Percentiles rank a stretch among this genome's conserved stretches.
These are phyloP conservation scores for Stephania cephalantha DNA, from an alignment of 164 flowering plant genomes.

Conservation along the genomic window DNA sequence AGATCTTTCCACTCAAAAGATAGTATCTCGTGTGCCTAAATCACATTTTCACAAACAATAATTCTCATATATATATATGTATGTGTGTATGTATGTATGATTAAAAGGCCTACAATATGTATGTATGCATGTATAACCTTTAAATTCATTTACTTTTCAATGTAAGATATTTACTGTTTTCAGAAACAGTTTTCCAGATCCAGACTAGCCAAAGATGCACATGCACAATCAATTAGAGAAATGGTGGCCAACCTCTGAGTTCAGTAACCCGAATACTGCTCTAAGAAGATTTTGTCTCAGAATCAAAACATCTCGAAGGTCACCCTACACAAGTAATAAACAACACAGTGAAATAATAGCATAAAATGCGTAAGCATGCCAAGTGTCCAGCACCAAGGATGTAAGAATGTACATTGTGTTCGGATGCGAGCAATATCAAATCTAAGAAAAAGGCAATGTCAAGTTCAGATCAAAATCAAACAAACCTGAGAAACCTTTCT, in stretches of 20 bases:
- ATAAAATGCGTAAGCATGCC: neutral
- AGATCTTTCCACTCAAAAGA: neutral
- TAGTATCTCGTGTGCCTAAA: neutral
- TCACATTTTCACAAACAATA: neutral
- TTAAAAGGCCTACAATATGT: too few species aligned
- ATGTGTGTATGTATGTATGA: too few species aligned
- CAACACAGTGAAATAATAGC: neutral
- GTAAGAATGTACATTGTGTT: neutral
- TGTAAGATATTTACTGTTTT: too few species aligned
- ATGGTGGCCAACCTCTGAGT: conserved; percentile 41
- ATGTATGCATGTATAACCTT: neutral
- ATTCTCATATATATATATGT: neutral
- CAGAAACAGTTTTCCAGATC: neutral
- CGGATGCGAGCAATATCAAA: neutral
- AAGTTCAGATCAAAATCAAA: neutral
- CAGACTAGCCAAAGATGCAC: neutral
- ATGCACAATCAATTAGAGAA: neutral
- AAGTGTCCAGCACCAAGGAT: too few species aligned
- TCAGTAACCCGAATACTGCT: conserved; percentile 39
- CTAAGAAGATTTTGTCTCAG: conserved; percentile 61
- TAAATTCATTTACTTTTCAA: neutral
- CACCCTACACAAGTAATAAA: conserved; percentile 49
- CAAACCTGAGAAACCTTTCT: conserved; percentile 77
- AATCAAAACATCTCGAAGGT: conserved; percentile 55
- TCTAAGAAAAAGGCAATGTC: neutral